Base-by-base conservation (phyloP, 345 rosid species). In the Lagerstroemia speciosa region DNA sequence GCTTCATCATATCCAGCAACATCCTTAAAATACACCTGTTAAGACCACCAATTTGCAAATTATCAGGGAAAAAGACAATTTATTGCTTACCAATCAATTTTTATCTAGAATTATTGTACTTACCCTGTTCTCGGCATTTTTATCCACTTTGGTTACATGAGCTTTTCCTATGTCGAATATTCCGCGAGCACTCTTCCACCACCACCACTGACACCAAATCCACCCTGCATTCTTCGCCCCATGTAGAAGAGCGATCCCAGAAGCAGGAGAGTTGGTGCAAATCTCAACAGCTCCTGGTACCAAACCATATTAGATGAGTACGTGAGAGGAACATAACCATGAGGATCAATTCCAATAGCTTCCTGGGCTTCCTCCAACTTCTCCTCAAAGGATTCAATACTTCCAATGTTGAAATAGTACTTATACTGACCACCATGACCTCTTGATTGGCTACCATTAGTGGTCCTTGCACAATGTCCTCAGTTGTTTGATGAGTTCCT, bases 1-100 rank as follows among this genome's bases (percentile, higher is more conserved):
- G 99, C 97, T 77, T 93, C 99, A n/a, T 93, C 99, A 63, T 97
- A 93, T 32, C 99, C 99, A 65, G 97, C 99, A 27, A 93, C 99
- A 70, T 91, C 98, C 79, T 89, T 91, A 69, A 93, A 93, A 72
- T 76, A 88, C 33, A 91, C 86, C 97, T 92, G 74, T 16, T 32
- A 65, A 9, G 46, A 19, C 71, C 70, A 73, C 20, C 32, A 31
- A 62, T 30, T 0, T 19, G n/a, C 17, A 15, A 61, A 61, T 27
- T 61, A 62, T 58, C 1, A 10, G 48, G 12, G 43, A 38, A 43
- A 41, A 43, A 43, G 48, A 19, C 17, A 48, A 38, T 22, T 48
- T 22, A 7, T 3, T 6, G 20, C 24, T 22, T 19, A 24, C n/a
- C 17, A 17, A 48, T 24, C 55, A 22, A 19, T 3, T 48, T 48